Conservation (phyloP, 2,329 filamentous ascomycete genomes). For the Cladosporium sp. region DNA sequence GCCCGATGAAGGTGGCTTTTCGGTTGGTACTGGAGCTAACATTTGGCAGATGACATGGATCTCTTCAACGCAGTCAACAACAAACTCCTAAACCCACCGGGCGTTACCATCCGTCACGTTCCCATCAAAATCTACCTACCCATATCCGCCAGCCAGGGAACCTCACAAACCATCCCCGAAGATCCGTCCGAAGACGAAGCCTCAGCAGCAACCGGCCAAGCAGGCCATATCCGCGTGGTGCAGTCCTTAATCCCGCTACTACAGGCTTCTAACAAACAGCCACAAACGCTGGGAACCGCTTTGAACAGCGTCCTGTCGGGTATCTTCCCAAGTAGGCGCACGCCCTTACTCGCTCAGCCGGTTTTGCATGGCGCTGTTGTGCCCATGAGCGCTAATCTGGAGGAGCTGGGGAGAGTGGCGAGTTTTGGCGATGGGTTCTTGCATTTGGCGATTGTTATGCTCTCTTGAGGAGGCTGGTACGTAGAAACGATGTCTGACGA, state of each 20-base stretch:
- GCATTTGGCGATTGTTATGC: conserved; percentile 72
- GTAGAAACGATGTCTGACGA: neutral
- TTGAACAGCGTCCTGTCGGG: conserved; percentile 70
- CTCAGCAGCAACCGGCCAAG: conserved; percentile 20
- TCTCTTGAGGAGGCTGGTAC: conserved; percentile 44
- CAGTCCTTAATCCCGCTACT: conserved; percentile 64
- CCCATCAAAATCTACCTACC: conserved; percentile 83
- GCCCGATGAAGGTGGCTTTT: too few relatives aligned
- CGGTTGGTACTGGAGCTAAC: neutral
- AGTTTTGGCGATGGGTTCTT: conserved; percentile 92
- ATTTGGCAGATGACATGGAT: conserved; percentile 59
- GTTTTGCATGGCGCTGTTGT: conserved; percentile 80
- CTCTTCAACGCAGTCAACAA: conserved; percentile 70
- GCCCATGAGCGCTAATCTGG: conserved; percentile 72
- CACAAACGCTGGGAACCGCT: conserved; percentile 69
- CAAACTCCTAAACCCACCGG: conserved; percentile 67
- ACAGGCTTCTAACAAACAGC: conserved; percentile 42
- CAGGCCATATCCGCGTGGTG: conserved; percentile 49
- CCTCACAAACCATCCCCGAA: conserved; percentile 32
- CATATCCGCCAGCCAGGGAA: conserved; percentile 36
- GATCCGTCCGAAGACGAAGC: conserved; percentile 21
- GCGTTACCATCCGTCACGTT: conserved; percentile 72
- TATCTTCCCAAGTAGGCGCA: conserved; percentile 81
- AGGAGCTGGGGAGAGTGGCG: conserved; percentile 75
- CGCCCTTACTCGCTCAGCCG: conserved; percentile 76